Evolutionary conservation across 768 basidiomycete genomes (phyloP).

Genomic region (Tricholoma furcatifolium): DNA sequence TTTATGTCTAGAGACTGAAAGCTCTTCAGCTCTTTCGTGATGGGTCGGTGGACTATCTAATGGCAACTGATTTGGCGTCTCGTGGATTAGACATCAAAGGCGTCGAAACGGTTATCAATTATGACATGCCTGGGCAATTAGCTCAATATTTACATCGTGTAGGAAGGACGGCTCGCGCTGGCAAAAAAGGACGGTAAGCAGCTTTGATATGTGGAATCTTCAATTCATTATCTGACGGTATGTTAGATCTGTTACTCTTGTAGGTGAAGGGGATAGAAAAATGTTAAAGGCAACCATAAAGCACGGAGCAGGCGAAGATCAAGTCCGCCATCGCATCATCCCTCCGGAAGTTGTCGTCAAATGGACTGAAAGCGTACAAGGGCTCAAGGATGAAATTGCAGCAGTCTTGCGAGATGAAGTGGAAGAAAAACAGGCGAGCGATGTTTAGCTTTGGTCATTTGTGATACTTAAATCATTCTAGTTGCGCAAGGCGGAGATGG

Average conservation of each 20-base stretch:
- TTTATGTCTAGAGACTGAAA: slow-evolving; percentile 64
- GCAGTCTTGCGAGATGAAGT: slow-evolving; percentile 88
- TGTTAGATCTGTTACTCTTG: slow-evolving; percentile 84
- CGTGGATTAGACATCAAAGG: slow-evolving; percentile 97
- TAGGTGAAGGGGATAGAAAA: slow-evolving; percentile 95
- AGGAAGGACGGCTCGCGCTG: slow-evolving; percentile 95
- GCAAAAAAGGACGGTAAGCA: slow-evolving; percentile 79
- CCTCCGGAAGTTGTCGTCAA: slow-evolving; percentile 70
- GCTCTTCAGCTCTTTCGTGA: slow-evolving; percentile 88
- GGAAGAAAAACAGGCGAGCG: slow-evolving; percentile 83
- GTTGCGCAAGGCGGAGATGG: slow-evolving; percentile 94
- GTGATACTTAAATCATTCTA: slow-evolving; percentile 27
- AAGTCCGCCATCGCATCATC: slow-evolving; percentile 86
- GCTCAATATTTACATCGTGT: slow-evolving; percentile 96
- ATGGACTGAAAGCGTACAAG: slow-evolving; percentile 69
- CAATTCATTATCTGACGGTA: slow-evolving; percentile 5
- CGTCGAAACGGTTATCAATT: slow-evolving; percentile 96
- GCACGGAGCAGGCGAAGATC: slow-evolving; percentile 72
- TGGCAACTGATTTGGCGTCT: slow-evolving; percentile 96
- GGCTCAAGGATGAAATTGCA: slow-evolving; percentile 72
- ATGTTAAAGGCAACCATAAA: slow-evolving; percentile 96
- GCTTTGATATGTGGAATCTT: slow-evolving; percentile 24
- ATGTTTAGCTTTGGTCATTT: not conserved
- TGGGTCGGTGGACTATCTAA: slow-evolving; percentile 83
- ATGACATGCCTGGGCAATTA: slow-evolving; percentile 94